Base-by-base conservation (phyloP, 371 early-diverging fungal genomes). In the Sporodiniella umbellata region DNA sequence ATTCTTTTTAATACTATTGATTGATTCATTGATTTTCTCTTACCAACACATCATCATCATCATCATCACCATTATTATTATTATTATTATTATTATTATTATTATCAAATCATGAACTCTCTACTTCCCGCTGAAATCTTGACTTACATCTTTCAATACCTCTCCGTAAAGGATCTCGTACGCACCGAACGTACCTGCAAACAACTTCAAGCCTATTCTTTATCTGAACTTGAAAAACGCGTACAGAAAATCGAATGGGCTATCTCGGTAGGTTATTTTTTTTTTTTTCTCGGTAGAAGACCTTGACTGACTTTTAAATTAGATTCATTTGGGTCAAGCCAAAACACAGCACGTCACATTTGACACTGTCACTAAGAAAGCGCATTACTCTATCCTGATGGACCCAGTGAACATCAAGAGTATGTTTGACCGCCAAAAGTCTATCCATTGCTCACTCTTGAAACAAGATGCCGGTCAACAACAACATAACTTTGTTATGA, bases 401-500 rank as follows among this genome's bases (percentile, higher is more conserved):
- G 56, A 69, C 33, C 75, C 75, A 25, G 52, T 75, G 17, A 51
- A 62, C 21, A 67, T 75, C 30, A 66, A 67, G 17, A 58, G 68
- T 22, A 72, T 71, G 70, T 75, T 60, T 51, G 75, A 75, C n/a
- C n/a, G n/a, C 23, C 72, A 56, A 35, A 58, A 72, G 37, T 60
- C 67, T 22, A 65, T 75, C 15, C 72, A 75, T 19, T 71, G 72
- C 33, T 64, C 67, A 7, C 19, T 75, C 17, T 38, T 75, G 17
- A 47, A 59, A 35, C 54, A 58, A 23, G 48, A 39, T 14, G 33
- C 11, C 25, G 46, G 21, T 45, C 52, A 25, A 46, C 52, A 44
- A 52, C 39, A 55, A 47, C 64, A 70, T 28, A 59, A 54, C 8
- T 64, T 75, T 49, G 46, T 54, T 17, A 62, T 75, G 40, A 62